Base-by-base conservation (phyloP, 148 eudicot species). In the Diospyros lotus region DNA sequence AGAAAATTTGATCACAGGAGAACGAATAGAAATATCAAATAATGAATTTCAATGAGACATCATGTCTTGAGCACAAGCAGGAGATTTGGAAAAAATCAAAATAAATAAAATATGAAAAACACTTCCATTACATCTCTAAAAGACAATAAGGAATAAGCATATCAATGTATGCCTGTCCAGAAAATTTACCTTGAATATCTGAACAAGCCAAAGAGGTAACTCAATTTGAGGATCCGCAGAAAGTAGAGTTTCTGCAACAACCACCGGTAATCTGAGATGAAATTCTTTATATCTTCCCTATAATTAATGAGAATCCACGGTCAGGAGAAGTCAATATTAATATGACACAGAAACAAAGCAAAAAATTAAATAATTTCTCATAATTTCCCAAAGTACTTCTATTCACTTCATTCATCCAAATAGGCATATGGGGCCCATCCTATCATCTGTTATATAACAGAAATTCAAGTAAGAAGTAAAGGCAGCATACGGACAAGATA, bases 161-260 rank as follows among this genome's bases (percentile, higher is more conserved):
- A 44, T 44, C 18, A 44, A 28, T 11, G 12, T 39, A 52, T 17
- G 54, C 18, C 50, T 56, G 11, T 15, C 67, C 66, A 28, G 9
- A 67, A 41, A 50, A 69, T 8, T 78, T 93, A 96, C 99, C 99
- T 93, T 96, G 74, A 96, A 96, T 84, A 83, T 86, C 61, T 86
- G 81, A 73, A 91, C 93, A 73, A 96, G 83, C 99, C 99, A 96
- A 75, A 91, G 97, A 64, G 99, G 99, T 82, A 96, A 84, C 66
- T 93, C 99, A 80, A 96, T 89, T 58, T 86, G 92, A 75, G 91
- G 84, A 88, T 96, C 91, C 45, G 93, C 80, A 70, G 86, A 80
- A 69, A 96, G 97, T 68, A 96, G 91, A 68, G 97, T 91, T 78
- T 93, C 98, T 14, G 99, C 99, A 83, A 93, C 96, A 74, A 87